phyloP scores from a whole-genome alignment of 805 yeast species.

The Metschnikowia kunwiensis region DNA sequence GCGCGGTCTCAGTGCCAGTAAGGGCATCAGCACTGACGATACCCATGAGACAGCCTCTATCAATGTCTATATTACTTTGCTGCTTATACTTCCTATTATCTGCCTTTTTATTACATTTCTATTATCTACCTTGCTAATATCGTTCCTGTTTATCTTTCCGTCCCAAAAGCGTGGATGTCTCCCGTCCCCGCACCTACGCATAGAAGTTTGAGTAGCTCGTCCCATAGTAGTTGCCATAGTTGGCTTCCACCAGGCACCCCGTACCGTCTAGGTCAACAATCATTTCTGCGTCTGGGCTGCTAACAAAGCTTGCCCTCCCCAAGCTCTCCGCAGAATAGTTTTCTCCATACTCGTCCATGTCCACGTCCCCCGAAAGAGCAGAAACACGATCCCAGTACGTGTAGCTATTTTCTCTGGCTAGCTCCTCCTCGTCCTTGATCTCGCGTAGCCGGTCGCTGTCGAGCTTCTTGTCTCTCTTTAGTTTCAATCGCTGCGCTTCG shows the following conservation, averaged over 20 bases:
- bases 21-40: too few species aligned
- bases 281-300: slow-evolving; percentile 3
- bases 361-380: slow-evolving; percentile 22
- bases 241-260: slow-evolving; percentile 9
- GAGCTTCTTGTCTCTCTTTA: slow-evolving; percentile 9
- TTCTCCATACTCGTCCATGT: slow-evolving; percentile 8
- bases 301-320: neutral
- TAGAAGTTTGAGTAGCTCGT: slow-evolving; percentile 2
- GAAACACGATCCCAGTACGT: slow-evolving; percentile 36
- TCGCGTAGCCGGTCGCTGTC: slow-evolving; percentile 13
- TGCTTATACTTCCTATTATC: too few species aligned
- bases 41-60: too few species aligned
- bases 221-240: slow-evolving; percentile 15
- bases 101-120: too few species aligned
- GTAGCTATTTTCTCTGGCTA: slow-evolving; percentile 26
- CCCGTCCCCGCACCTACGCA: neutral
- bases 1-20: slow-evolving; percentile 11
- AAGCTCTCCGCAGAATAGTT: neutral
- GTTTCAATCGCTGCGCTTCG: slow-evolving; percentile 18
- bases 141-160: neutral
- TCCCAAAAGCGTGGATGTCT: too few species aligned
- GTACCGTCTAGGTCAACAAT: neutral
- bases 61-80: too few species aligned
- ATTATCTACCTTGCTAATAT: neutral
- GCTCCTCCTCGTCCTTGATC: slow-evolving; percentile 17